Evolutionary conservation across 2,329 filamentous ascomycete species (phyloP), one percentile per base, ranked within the genome.

Genomic region (Venturia pyrina): DNA sequence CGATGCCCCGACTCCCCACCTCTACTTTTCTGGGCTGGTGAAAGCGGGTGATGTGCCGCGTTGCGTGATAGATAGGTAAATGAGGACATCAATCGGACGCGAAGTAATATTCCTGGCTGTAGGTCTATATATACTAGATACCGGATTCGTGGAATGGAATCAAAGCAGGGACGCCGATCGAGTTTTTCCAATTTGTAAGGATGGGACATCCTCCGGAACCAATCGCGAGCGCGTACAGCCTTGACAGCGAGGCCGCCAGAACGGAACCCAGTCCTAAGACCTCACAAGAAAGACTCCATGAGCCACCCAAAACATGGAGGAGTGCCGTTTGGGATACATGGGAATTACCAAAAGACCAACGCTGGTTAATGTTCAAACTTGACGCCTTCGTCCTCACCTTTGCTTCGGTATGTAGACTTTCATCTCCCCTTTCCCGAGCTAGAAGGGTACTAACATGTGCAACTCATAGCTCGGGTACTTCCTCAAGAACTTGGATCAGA

Each of bases 281-380:
- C 21, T 28, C 21, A 13, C 48, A 53, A 19, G n/a, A 53, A 32
- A 53, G 1, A 8, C 48, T 53, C 11, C 15, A 24, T 28, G 48
- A 68, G 71, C 63, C 63, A 69, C 4, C 69, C 68, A 2, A 72
- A 10, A 81, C 71, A 73, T 76, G 60, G 65, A 59, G 46, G 19
- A 78, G 76, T 67, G 81, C 81, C 64, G 71, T 83, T 65, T 82
- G 80, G 80, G 80, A 83, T 71, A 79, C 76, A 1, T 76, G 81
- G 32, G 81, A 82, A 68, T 81, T 81, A 67, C 76, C 78, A 0
- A 79, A 77, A 0, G 77, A 81, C 65, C 80, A 83, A 69, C 75
- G 80, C 4, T 72, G 73, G 50, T 73, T 82, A 43, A 68, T 82
- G 5, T 79, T 79, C 68, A 82, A 82, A 68, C 71, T 82, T 21